Base-by-base conservation (phyloP, 108 stramenopile genomes). In the Cyclotella sp. region DNA sequence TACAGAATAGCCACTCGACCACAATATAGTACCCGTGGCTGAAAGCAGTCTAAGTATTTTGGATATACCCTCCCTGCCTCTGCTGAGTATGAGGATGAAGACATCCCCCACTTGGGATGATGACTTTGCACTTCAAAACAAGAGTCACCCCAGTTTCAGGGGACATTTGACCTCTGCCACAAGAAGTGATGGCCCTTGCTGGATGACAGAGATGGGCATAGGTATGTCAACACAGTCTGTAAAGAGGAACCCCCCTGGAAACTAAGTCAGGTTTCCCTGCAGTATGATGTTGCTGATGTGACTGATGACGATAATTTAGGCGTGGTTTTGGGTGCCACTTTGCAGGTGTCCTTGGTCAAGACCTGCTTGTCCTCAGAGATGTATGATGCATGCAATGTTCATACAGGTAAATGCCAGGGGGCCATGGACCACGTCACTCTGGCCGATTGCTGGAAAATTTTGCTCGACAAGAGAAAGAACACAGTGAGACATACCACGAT, bases 241-340 rank as follows among this genome's bases (percentile, higher is more conserved):
- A 9, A 40, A 30, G 16, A 13, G 12, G 14, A n/a, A n/a, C 11
- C n/a, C 34, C 18, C 3, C 34, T 34, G 34, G 34, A 34, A 34
- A 34, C 34, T 34, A 5, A 34, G 34, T 34, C 34, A 2, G 6
- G 34, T 34, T 34, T 34, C 34, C 34, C 34, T 34, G 34, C 34
- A 34, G 34, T 34, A 34, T 34, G 15, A n/a, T 16, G 57, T 43
- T 19, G 71, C 41, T 11, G 59, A 72, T 42, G 0, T 60, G 11
- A 26, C 41, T 24, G 43, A 59, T 16, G 42, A 72, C 2, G 59
- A 72, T 9, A 72, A 72, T 46, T 61, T 72, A 45, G 71, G 41
- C 58, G 19, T 42, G 45, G 58, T 24, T 6, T 57, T 61, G 5
- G 43, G 60, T 0, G 41, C n/a, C 21, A 30, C 47, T n/a, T 1